phyloP scores from a whole-genome alignment of 371 early-diverging fungal genomes.

The Rhizomucor miehei region DNA sequence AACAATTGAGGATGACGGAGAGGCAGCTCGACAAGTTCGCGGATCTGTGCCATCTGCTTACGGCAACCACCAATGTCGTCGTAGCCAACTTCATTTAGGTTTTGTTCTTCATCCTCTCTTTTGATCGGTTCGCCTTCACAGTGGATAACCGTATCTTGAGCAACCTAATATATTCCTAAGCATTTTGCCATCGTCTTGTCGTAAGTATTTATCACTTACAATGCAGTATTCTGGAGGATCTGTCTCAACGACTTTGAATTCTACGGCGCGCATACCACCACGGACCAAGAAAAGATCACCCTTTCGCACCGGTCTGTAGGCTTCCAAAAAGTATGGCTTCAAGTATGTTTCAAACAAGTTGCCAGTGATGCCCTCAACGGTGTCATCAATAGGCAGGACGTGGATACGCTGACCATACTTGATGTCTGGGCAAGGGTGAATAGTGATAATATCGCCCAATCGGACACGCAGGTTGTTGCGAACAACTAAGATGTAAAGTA shows the following conservation, averaged over 20 bases:
- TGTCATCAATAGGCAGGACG: constrained; percentile 98
- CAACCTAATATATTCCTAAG: constrained; percentile 59
- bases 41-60: constrained; percentile 99
- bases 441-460: constrained; percentile 96
- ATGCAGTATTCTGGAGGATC: constrained; percentile 96
- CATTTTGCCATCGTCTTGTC: not conserved
- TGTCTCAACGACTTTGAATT: constrained; percentile 98
- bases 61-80: constrained; percentile 99
- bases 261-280: constrained; percentile 97
- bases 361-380: constrained; percentile 96
- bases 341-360: constrained; percentile 97
- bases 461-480: constrained; percentile 97
- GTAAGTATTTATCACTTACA: constrained; percentile 58
- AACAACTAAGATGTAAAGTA: constrained; percentile 60
- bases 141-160: constrained; percentile 97
- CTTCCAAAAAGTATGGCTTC: constrained; percentile 97
- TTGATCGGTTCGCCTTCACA: constrained; percentile 98
- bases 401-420: constrained; percentile 95
- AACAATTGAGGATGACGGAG: constrained; percentile 97
- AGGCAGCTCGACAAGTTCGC: constrained; percentile 99
- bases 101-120: constrained; percentile 97
- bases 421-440: constrained; percentile 96
- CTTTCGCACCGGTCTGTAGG: constrained; percentile 91
- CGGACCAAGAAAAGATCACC: constrained; percentile 95
- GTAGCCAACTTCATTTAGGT: constrained; percentile 95